phyloP scores from a whole-genome alignment of 768 basidiomycete genomes.

The Boletus pseudo-olivaceus region DNA sequence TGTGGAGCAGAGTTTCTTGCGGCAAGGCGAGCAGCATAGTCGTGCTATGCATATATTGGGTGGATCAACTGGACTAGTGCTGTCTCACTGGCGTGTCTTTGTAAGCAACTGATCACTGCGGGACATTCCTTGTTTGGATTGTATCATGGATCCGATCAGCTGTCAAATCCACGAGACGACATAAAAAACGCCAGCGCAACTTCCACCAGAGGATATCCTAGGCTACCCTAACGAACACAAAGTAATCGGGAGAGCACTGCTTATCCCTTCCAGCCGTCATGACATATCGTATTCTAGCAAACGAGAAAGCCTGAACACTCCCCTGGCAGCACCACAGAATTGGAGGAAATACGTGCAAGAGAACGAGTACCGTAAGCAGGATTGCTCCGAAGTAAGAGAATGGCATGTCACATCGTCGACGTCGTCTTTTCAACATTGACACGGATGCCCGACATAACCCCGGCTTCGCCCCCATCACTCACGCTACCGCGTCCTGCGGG shows the following conservation, averaged over 20 bases:
- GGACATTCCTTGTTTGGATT: slow-evolving; percentile 4
- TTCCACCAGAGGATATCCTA: background rate
- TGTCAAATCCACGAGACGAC: background rate
- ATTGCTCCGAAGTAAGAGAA: slow-evolving; percentile 22
- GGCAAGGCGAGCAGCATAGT: slow-evolving; percentile 39
- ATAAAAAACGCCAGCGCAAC: background rate
- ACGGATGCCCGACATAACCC: slow-evolving; percentile 42
- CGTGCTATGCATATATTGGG: background rate
- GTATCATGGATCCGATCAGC: slow-evolving; percentile 1
- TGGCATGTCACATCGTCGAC: slow-evolving; percentile 39
- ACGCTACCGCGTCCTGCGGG: slow-evolving; percentile 12
- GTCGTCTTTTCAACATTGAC: slow-evolving; percentile 63
- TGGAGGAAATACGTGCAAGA: slow-evolving; percentile 18
- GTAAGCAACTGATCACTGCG: slow-evolving; percentile 2
- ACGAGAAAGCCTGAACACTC: slow-evolving; percentile 12
- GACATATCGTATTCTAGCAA: slow-evolving; percentile 20
- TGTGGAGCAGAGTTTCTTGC: slow-evolving; percentile 55
- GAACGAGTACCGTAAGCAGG: slow-evolving; percentile 19
- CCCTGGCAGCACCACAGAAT: slow-evolving; percentile 7
- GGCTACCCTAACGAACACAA: slow-evolving; percentile 6
- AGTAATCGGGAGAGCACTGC: slow-evolving; percentile 11
- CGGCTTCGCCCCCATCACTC: slow-evolving; percentile 22
- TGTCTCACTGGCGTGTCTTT: slow-evolving; percentile 17
- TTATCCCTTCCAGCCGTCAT: slow-evolving; percentile 13
- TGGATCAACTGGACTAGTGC: background rate